A percentile compares a stretch with the other conserved stretches of the same genome.
phyloP scores from a whole-genome alignment of 2,329 filamentous ascomycete genomes.

The Camptophora hylomeconis region DNA sequence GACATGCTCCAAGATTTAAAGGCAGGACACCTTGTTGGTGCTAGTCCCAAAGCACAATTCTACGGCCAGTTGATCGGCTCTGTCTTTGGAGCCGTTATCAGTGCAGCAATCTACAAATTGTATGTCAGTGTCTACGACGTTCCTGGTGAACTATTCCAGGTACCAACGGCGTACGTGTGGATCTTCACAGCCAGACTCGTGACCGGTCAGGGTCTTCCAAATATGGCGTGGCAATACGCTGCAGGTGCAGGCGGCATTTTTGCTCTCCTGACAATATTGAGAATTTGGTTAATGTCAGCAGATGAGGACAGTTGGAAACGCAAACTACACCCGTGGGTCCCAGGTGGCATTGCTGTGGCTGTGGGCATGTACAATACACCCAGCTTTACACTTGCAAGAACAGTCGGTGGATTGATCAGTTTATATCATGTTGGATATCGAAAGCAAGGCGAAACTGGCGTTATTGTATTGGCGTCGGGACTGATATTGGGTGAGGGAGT shows the following conservation, averaged over 20 bases:
- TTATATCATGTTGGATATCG: slow-evolving; percentile 61
- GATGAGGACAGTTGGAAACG: slow-evolving; percentile 12
- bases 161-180: slow-evolving; percentile 93
- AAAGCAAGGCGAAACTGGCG: slow-evolving; percentile 41
- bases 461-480: slow-evolving; percentile 81
- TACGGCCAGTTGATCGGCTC: slow-evolving; percentile 91
- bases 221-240: slow-evolving; percentile 72
- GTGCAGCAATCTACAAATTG: slow-evolving; percentile 73
- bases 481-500: slow-evolving; percentile 88
- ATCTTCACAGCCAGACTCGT: slow-evolving; percentile 90
- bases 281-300: slow-evolving; percentile 35
- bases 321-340: slow-evolving; percentile 44
- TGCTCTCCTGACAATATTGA: slow-evolving; percentile 53
- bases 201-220: slow-evolving; percentile 75
- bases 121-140: slow-evolving; percentile 86
- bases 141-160: slow-evolving; percentile 79
- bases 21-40: slow-evolving; percentile 83
- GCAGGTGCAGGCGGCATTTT: slow-evolving; percentile 63
- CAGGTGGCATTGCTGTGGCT: slow-evolving; percentile 89
- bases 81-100: slow-evolving; percentile 71
- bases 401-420: slow-evolving; percentile 61
- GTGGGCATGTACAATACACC: slow-evolving; percentile 98
- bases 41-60: slow-evolving; percentile 87
- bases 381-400: slow-evolving; percentile 82
- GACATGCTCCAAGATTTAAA: slow-evolving; percentile 97